A percentile compares a stretch with the other conserved stretches of the same genome.
Evolutionary conservation across 2,329 filamentous ascomycete species (phyloP).

Genomic region (Aspergillus uvarum): DNA sequence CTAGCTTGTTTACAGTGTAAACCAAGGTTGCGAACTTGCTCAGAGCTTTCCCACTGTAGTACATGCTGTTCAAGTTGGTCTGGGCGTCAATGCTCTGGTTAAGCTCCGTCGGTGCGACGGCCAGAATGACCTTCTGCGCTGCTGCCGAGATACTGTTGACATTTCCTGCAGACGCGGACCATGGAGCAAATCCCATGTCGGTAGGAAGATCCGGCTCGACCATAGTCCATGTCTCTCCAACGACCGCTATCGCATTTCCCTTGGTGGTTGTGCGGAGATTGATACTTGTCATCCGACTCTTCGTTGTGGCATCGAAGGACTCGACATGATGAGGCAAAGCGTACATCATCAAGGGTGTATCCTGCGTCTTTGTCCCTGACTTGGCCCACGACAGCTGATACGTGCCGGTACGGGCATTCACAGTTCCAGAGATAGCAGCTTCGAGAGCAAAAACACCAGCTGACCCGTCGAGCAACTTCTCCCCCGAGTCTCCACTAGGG

Average conservation of each 20-base stretch:
- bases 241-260: conserved; percentile 71
- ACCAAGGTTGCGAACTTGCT: conserved; percentile 73
- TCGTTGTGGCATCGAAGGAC: conserved; percentile 65
- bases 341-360: conserved; percentile 71
- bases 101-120: conserved; percentile 69
- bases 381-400: conserved; percentile 77
- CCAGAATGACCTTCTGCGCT: conserved; percentile 60
- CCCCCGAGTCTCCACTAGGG: conserved; percentile 56
- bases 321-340: conserved; percentile 81
- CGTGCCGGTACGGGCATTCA: conserved; percentile 57
- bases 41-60: conserved; percentile 84
- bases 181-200: conserved; percentile 75
- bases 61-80: conserved; percentile 80
- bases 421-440: conserved; percentile 63
- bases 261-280: conserved; percentile 80
- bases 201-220: conserved; percentile 70
- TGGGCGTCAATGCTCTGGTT: conserved; percentile 72
- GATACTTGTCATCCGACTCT: conserved; percentile 52
- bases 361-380: conserved; percentile 59
- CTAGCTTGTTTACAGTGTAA: conserved; percentile 63
- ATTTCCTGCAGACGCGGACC: conserved; percentile 56
- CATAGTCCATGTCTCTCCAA: conserved; percentile 75
- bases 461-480: conserved; percentile 71
- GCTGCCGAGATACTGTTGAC: conserved; percentile 42
- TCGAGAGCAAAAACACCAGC: conserved; percentile 71